Percentiles rank a stretch among this genome's conserved stretches.
phyloP scores from a whole-genome alignment of 2,329 filamentous ascomycete species.

The Fusarium sp. region DNA sequence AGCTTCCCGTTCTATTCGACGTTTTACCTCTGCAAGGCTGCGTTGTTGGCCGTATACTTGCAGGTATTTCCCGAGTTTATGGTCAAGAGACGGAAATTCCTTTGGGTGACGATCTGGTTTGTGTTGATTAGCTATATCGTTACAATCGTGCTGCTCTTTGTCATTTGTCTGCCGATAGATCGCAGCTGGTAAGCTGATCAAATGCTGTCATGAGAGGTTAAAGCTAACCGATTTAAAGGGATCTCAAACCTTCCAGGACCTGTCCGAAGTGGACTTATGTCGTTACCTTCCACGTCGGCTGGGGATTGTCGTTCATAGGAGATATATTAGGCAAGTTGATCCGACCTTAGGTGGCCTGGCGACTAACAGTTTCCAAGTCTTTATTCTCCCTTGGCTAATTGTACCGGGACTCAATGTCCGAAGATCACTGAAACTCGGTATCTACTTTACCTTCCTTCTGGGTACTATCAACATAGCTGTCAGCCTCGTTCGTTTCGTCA shows the following conservation, averaged over 20 bases:
- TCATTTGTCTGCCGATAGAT: constrained; percentile 7
- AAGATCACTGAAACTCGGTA: constrained; percentile 17
- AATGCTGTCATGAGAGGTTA: fast-evolving
- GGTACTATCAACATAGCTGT: constrained; percentile 36
- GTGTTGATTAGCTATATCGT: not conserved
- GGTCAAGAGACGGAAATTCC: constrained; percentile 27
- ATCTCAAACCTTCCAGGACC: fast-evolving
- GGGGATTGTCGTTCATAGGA: constrained; percentile 27
- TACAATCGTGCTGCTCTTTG: constrained; percentile 6
- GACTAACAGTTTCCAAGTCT: constrained; percentile 3
- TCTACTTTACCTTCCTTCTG: constrained; percentile 37
- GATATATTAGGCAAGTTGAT: constrained; percentile 14
- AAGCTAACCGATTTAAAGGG: not conserved
- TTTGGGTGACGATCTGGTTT: constrained; percentile 25
- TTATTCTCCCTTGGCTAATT: constrained; percentile 35
- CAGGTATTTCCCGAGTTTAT: constrained; percentile 32
- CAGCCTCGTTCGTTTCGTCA: constrained; percentile 29
- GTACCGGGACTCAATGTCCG: constrained; percentile 21
- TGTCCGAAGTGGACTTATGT: constrained; percentile 9
- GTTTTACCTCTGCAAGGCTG: constrained; percentile 43
- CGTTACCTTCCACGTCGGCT: constrained; percentile 24
- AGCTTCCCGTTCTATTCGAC: constrained; percentile 42
- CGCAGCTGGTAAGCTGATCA: constrained; percentile 19
- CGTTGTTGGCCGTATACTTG: constrained; percentile 30
- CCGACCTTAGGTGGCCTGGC: fast-evolving